Base-by-base conservation (phyloP, 805 yeast species). In the Pichia cephalocereana region DNA sequence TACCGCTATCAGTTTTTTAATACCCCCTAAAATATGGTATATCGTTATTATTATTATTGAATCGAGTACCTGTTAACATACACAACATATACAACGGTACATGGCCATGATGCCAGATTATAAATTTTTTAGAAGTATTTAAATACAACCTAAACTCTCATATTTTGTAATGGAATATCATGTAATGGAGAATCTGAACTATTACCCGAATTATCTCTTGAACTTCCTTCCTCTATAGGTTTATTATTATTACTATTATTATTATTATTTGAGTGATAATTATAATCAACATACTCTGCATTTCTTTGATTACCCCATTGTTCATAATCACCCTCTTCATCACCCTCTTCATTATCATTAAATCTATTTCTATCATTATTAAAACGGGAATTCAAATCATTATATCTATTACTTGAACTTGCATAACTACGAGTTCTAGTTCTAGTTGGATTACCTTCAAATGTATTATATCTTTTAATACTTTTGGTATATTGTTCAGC, bases 401-500 rank as follows among this genome's bases (percentile, higher is more conserved):
- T 43, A 26, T 27, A 18, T 17, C 45, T 28, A 14, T 26, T 44
- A 23, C 38, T 38, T 7, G 15, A 40, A 30, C 28, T 17, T 14
- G 15, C 19, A 12, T 26, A 32, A 39, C 38, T 34, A 39, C 43
- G 27, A 3, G 46, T 38, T 5, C 30, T 39, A 3, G 49, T 27
- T 17, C 28, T 43, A 8, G 34, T 46, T 27, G 45, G 36, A 14
- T n/a, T 27, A 12, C 18, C 36, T 34, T 46, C 49, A 15, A 43
- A 39, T 31, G 48, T 45, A 19, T 18, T 48, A 39, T 45, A 48
- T 17, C 32, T 39, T 26, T 47, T 40, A 18, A 49, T 37, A n/a
- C 46, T 42, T 26, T 48, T 46, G 12, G 52, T 40, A 46, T 46
- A 46, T 32, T 40, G 27, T 7, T 46, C 43, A 10, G 30, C 41